Percentiles rank a stretch among this genome's conserved stretches.
Evolutionary conservation across 1,284 basidiomycete species (phyloP).

Genomic region (Xerocomus amazonicus): DNA sequence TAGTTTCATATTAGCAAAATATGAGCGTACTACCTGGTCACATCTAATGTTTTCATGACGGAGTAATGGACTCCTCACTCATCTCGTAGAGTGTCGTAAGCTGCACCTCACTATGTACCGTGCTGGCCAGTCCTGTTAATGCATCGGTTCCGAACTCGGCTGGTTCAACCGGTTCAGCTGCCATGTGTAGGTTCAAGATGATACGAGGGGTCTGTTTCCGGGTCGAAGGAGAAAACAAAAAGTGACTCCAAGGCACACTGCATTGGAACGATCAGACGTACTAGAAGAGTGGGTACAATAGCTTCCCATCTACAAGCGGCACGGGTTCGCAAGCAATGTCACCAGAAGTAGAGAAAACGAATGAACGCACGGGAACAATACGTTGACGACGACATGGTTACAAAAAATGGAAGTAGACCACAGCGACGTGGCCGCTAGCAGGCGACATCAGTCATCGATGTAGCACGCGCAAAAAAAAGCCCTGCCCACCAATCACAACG

Average conservation of each 20-base stretch:
- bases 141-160: slow-evolving; percentile 10
- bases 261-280: slow-evolving; percentile 1
- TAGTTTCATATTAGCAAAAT: too few species aligned
- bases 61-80: too few species aligned
- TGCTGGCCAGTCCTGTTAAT: slow-evolving; percentile 8
- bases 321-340: background rate
- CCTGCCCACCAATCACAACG: slow-evolving; percentile 6
- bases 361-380: slow-evolving; percentile 18
- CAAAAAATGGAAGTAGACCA: slow-evolving; percentile 5
- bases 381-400: slow-evolving; percentile 10
- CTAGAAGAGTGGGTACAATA: slow-evolving; percentile 14
- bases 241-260: background rate
- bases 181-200: slow-evolving; percentile 23
- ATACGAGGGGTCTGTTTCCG: slow-evolving; percentile 17
- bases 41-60: too few species aligned
- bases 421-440: slow-evolving; percentile 4
- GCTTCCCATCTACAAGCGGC: slow-evolving; percentile 14
- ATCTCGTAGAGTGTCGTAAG: background rate
- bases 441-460: background rate
- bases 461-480: too few species aligned
- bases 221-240: background rate
- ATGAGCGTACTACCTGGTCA: too few species aligned
- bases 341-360: background rate
- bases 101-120: background rate
- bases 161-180: slow-evolving; percentile 6